These are phyloP conservation scores for Musa schizocarpa DNA, from an alignment of 176 grass and related monocot genomes.

Conservation along the genomic window DNA sequence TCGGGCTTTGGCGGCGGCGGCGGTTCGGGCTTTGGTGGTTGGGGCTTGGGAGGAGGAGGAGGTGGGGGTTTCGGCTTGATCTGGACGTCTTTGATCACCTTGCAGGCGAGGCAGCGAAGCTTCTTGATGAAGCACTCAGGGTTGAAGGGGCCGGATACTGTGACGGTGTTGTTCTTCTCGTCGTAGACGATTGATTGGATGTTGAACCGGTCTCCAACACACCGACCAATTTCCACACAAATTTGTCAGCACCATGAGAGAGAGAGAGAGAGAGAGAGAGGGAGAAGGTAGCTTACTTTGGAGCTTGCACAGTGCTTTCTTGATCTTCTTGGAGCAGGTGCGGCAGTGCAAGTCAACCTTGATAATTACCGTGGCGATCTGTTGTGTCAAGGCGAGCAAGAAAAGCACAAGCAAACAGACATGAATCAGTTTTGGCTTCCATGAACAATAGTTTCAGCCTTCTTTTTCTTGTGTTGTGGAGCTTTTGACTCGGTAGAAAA, in stretches of 20 bases:
- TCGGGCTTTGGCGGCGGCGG: not conserved
- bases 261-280: not conserved
- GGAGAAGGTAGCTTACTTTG: conserved; percentile 2
- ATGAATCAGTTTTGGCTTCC: not conserved
- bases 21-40: not conserved
- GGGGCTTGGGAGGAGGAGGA: not conserved
- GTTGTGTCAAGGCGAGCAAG: not conserved
- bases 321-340: conserved; percentile 35
- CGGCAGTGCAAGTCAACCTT: conserved; percentile 33
- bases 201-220: conserved; percentile 24
- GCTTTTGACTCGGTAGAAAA: no score
- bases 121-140: conserved; percentile 16
- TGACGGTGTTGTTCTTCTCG: conserved; percentile 21
- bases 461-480: no score
- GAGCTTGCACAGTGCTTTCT: conserved; percentile 34
- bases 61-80: not conserved
- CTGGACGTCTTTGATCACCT: conserved; percentile 30
- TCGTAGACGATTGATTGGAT: conserved; percentile 25
- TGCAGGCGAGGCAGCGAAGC: conserved; percentile 31
- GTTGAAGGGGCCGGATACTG: conserved; percentile 28
- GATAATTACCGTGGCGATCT: conserved; percentile 21
- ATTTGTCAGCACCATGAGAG: not conserved
- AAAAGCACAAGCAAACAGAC: not conserved
- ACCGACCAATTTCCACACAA: not conserved
- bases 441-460: no score